Evolutionary conservation across 352 stramenopile species (phyloP).

Genomic region (Phytophthora fragariaefolia): DNA sequence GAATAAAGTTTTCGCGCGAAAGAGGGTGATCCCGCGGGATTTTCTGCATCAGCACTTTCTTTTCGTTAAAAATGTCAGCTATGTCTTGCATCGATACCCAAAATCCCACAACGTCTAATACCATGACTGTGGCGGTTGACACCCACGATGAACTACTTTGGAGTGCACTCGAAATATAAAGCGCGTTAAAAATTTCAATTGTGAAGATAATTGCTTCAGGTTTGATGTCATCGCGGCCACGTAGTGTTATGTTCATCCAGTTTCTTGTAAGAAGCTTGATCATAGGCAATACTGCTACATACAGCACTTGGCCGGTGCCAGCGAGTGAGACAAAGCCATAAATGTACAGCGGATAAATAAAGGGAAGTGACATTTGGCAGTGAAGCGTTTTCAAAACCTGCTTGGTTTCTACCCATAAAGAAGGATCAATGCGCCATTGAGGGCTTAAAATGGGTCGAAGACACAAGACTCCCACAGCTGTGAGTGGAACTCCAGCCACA

Average conservation of each 20-base stretch:
- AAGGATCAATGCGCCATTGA: not conserved
- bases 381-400: not conserved
- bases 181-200: not conserved
- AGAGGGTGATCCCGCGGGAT: not conserved
- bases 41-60: not conserved
- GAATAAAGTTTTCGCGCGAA: not conserved
- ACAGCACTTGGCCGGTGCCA: not conserved
- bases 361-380: not conserved
- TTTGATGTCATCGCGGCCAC: not conserved
- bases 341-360: not conserved
- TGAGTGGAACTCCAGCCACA: not conserved
- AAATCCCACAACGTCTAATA: not conserved
- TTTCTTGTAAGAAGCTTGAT: not conserved
- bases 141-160: not conserved
- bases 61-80: not conserved
- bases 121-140: not conserved
- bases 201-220: not conserved
- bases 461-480: not conserved
- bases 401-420: not conserved
- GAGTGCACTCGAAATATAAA: not conserved
- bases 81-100: not conserved
- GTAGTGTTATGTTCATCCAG: not conserved
- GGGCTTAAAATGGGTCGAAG: not conserved
- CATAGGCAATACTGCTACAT: not conserved
- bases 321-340: not conserved